Base-by-base conservation (phyloP, 192 early-diverging fungal genomes). In the Podila horticola region DNA sequence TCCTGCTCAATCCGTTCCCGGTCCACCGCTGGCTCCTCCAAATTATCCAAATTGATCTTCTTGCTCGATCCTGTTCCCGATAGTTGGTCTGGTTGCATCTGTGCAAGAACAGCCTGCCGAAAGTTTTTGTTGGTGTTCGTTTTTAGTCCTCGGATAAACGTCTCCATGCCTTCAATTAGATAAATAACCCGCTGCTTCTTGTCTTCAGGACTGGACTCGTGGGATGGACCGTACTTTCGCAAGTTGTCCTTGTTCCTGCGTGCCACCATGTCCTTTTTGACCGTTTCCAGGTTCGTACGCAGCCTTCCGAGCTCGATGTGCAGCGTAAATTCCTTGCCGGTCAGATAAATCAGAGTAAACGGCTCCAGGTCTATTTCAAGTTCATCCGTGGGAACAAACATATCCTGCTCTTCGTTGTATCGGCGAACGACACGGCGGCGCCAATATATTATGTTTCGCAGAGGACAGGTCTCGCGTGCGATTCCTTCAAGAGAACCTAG, bases 111-210 rank as follows among this genome's bases (percentile, higher is more conserved):
- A 24, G 61, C 28, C 1, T 67, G 31, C 30, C 75, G 68, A 60
- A 85, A 87, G 4, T 51, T 30, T 26, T 64, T 67, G 0, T 65
- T 58, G 20, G 68, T 62, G 5, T 29, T 31, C 11, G 45, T 73
- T 9, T 70, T 79, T 22, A 77, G 58, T 15, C 72, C 67, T 30
- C 73, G 71, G 29, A 77, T 76, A 30, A 77, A 83, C 0, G 15
- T 48, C 20, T 85, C 72, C 30, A 89, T 33, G 5, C 86, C 87
- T 38, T 82, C 66, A 33, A 87, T 62, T 59, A 89, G 61, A 4
- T 84, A 48, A 15, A 89, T 68, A 2, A 89, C 20, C 19, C 84
- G 71, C 48, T 60, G 77, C 3, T 28, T 20, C n/a, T 64, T 36
- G 10, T 81, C 66, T n/a, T 59, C 57, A 49, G 67, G 66, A 5